phyloP scores from a whole-genome alignment of 139 green algal species.

The Chlorella sp. region DNA sequence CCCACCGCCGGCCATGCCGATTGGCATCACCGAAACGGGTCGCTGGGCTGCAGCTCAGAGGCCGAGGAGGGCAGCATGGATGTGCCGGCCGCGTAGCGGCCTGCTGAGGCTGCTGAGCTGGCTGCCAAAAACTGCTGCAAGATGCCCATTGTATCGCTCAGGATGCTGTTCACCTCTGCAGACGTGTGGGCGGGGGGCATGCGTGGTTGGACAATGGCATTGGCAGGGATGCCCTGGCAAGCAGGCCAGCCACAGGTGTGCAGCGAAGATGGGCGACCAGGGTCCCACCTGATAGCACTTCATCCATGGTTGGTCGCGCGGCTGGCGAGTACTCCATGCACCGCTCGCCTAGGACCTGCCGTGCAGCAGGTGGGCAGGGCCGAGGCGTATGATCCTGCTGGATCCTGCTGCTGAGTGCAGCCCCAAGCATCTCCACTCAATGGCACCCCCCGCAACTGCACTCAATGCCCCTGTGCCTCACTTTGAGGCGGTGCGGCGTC shows the following conservation, averaged over 20 bases:
- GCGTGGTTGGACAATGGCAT: not conserved
- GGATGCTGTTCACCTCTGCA: conserved; percentile 47
- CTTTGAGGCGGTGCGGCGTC: conserved; percentile 54
- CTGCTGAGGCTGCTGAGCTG: not conserved
- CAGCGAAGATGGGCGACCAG: not conserved
- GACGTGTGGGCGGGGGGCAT: no score
- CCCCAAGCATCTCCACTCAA: no score
- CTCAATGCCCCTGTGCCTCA: not conserved
- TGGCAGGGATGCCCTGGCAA: no score
- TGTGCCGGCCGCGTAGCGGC: not conserved
- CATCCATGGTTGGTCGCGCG: conserved; percentile 40
- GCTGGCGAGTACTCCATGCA: conserved; percentile 45
- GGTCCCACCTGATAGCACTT: conserved; percentile 41
- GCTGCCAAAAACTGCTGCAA: conserved; percentile 48
- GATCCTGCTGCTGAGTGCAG: no score
- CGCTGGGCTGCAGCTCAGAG: conserved; percentile 7
- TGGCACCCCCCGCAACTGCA: no score
- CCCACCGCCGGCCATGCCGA: no score
- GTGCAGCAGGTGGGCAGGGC: not conserved
- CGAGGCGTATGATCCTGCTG: no score
- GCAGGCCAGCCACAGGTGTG: no score
- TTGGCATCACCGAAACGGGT: conserved; percentile 5
- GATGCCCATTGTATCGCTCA: conserved; percentile 49
- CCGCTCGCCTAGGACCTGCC: conserved; percentile 33
- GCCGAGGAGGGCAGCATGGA: not conserved